Base-by-base conservation (phyloP, 352 stramenopile genomes). In the Pythium brassicae region DNA sequence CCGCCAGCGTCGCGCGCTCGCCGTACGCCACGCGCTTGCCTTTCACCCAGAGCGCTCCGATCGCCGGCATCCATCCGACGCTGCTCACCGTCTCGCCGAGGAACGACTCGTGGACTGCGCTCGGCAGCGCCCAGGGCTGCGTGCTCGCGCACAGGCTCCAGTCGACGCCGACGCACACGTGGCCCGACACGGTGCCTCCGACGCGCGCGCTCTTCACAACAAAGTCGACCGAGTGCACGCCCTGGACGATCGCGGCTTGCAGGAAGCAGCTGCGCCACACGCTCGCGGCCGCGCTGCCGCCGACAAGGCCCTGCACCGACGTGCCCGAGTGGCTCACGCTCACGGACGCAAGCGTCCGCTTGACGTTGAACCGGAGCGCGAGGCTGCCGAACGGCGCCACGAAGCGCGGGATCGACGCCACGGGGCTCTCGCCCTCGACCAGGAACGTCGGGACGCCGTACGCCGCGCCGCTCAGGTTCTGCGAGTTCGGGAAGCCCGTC, bases 401-500 rank as follows among this genome's bases (percentile, higher is more conserved):
- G 67, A 94, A 86, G 0, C 65, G 67, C 3, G 85, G 71, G 15
- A 93, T 64, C 35, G 68, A 86, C 10, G 72, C 72, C 23, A 94
- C 51, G 15, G 77, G 74, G 12, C 76, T 86, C 57, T 92, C 83
- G 17, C 85, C 83, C 63, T 92, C 76, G 17, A 95, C 82, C 12
- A 92, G 59, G 50, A 95, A 93, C 2, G 86, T 95, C 12, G 86
- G 86, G 0, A 95, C 86, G 35, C 86, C 86, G 52, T 95, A 95
- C 0, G 86, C 82, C 32, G 86, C 86, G 23, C 82, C 80, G 57
- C 74, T 87, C 35, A 95, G 76, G 45, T 95, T 95, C 59, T 95
- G 86, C 26, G 83, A 94, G n/a, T 77, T 89, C 8, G 86, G 86
- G 50, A 92, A 95, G 1, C 75, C 76, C 7, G 78, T 81, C 32